Percentiles rank a stretch among this genome's conserved stretches.
These are phyloP conservation scores for Malania oleifera DNA, from an alignment of 164 flowering plant species.

Conservation along the genomic window DNA sequence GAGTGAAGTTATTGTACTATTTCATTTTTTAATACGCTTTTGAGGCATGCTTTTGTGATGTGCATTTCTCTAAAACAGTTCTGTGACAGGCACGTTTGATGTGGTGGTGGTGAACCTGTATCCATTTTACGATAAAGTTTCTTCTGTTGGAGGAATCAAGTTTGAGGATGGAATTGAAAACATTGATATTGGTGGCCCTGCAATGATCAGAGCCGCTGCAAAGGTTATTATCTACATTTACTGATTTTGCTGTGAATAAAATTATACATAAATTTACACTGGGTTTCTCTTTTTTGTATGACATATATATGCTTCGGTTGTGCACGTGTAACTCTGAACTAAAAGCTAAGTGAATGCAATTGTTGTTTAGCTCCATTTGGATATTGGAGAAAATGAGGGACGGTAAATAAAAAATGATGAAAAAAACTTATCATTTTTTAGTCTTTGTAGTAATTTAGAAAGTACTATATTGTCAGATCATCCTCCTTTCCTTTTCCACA, in stretches of 20 bases:
- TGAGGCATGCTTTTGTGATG: too few relatives aligned
- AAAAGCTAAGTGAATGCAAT: background rate
- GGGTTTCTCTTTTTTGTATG: background rate
- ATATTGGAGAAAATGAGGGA: too few relatives aligned
- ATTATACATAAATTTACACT: background rate
- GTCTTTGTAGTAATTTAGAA: too few relatives aligned
- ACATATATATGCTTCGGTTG: background rate
- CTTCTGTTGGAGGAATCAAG: constrained; percentile 53
- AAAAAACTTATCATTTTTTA: too few relatives aligned
- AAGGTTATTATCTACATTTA: constrained; percentile 45
- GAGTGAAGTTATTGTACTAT: background rate
- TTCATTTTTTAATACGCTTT: background rate
- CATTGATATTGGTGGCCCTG: constrained; percentile 98
- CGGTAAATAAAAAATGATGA: too few relatives aligned
- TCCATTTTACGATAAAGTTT: constrained; percentile 85
- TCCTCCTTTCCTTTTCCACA: too few relatives aligned
- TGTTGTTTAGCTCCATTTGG: too few relatives aligned
- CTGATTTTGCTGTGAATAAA: background rate
- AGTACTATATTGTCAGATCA: too few relatives aligned
- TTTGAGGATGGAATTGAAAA: constrained; percentile 97
- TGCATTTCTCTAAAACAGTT: background rate
- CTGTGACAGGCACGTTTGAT: constrained; percentile 75
- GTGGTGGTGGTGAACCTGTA: constrained; percentile 92
- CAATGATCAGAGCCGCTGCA: constrained; percentile 99
- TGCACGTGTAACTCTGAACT: background rate